phyloP scores from a whole-genome alignment of 2,329 filamentous ascomycete genomes.

The Botrytis elliptica region DNA sequence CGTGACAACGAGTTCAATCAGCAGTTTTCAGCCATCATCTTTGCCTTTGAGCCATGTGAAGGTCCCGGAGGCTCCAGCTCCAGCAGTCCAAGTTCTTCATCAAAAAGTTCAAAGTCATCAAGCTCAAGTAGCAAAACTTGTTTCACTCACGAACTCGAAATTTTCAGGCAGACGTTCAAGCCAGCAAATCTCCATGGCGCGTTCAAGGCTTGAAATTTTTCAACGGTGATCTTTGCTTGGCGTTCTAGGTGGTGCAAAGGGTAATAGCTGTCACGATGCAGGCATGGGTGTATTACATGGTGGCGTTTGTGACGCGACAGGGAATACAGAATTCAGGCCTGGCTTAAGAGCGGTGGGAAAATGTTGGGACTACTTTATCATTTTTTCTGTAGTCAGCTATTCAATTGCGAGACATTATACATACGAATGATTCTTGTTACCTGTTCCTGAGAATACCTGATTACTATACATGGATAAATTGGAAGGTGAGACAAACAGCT shows the following conservation, averaged over 20 bases:
- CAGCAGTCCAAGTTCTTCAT: slow-evolving; percentile 27
- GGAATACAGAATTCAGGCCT: background rate
- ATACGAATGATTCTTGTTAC: background rate
- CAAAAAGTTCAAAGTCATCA: slow-evolving; percentile 18
- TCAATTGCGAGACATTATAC: slow-evolving; percentile 6
- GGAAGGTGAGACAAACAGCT: background rate
- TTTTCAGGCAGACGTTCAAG: slow-evolving; percentile 22
- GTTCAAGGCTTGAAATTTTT: slow-evolving; percentile 12
- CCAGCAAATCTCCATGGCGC: slow-evolving; percentile 22
- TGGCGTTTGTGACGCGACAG: slow-evolving; percentile 8
- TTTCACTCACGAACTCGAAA: slow-evolving; percentile 16
- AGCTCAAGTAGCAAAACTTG: slow-evolving; percentile 17
- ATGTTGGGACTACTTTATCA: slow-evolving; percentile 2
- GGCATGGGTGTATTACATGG: slow-evolving; percentile 12
- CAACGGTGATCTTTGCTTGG: background rate
- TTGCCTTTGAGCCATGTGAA: slow-evolving; percentile 59
- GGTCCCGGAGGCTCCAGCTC: slow-evolving; percentile 44
- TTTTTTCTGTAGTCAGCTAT: slow-evolving; percentile 13
- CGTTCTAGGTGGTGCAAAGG: slow-evolving; percentile 7
- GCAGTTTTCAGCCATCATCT: slow-evolving; percentile 60
- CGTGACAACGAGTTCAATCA: slow-evolving; percentile 62
- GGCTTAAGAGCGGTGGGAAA: background rate
- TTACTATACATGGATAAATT: background rate
- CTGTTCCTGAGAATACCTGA: background rate
- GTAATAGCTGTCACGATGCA: slow-evolving; percentile 1